Percentiles rank a stretch among this genome's conserved stretches.
Conservation (phyloP, 768 basidiomycete species). For the Tephrocybe sp. region DNA sequence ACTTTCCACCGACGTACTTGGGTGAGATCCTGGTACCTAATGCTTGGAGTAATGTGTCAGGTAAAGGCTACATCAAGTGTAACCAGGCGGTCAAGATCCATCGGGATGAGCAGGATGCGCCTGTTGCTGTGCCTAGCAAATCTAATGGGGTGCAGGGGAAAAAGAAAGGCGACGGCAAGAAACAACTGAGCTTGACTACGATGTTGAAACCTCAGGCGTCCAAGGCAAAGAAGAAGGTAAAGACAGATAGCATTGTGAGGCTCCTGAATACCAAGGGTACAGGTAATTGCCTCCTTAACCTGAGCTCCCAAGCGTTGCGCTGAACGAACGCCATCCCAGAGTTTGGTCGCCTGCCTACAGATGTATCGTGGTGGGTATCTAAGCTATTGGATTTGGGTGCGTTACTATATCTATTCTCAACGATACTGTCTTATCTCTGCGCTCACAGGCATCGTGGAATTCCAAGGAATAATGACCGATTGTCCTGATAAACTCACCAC, state of each 20-base stretch:
- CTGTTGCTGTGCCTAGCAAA: constrained; percentile 25
- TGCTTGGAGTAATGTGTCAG: constrained; percentile 78
- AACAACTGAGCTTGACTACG: constrained; percentile 60
- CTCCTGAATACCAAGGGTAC: constrained; percentile 63
- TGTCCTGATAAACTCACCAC: constrained; percentile 69
- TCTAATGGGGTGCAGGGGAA: constrained; percentile 28
- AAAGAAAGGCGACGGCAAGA: constrained; percentile 46
- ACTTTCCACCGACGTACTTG: constrained; percentile 44
- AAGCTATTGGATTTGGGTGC: constrained; percentile 70
- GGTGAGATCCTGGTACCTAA: constrained; percentile 69
- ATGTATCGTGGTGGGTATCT: constrained; percentile 70
- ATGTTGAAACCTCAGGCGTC: constrained; percentile 59
- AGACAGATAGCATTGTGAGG: constrained; percentile 62
- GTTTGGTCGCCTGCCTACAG: constrained; percentile 73
- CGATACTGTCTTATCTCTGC: neutral
- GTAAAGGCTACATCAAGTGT: constrained; percentile 63
- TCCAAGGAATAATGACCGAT: constrained; percentile 72
- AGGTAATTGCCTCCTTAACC: constrained; percentile 38
- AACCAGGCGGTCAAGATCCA: constrained; percentile 61
- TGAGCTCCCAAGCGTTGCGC: neutral
- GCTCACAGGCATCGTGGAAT: constrained; percentile 56
- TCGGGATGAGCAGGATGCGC: constrained; percentile 46
- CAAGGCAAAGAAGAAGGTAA: constrained; percentile 61
- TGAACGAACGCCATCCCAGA: constrained; percentile 38
- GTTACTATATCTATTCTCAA: constrained; percentile 7